A percentile compares a stretch with the other conserved stretches of the same genome.
phyloP scores from a whole-genome alignment of 1,139 yeast species.

The Pichia sp. region DNA sequence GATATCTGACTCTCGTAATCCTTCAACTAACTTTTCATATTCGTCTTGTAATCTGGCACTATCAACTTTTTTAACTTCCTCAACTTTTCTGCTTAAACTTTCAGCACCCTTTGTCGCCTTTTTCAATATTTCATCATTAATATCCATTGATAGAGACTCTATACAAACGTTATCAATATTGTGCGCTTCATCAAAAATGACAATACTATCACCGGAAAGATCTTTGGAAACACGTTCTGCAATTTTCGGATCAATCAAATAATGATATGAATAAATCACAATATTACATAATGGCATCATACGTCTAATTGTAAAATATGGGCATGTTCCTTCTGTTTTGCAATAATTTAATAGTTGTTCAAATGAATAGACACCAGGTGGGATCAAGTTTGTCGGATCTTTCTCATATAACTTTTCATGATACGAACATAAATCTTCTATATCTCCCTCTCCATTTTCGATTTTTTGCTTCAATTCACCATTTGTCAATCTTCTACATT shows the following conservation, averaged over 20 bases:
- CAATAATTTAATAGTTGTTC: slow-evolving; percentile 77
- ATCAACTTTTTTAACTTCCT: slow-evolving; percentile 76
- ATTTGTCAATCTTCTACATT: slow-evolving; percentile 89
- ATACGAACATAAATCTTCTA: slow-evolving; percentile 65
- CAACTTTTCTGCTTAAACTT: slow-evolving; percentile 66
- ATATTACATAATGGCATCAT: slow-evolving; percentile 96
- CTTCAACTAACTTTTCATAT: slow-evolving; percentile 85
- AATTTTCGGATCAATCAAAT: slow-evolving; percentile 91
- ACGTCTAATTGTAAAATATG: slow-evolving; percentile 95
- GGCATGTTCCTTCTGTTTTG: slow-evolving; percentile 76
- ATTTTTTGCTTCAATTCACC: slow-evolving; percentile 74
- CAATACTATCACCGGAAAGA: slow-evolving; percentile 84
- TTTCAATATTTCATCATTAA: slow-evolving; percentile 74
- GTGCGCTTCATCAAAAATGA: slow-evolving; percentile 97
- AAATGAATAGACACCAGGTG: slow-evolving; percentile 91
- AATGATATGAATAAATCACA: slow-evolving; percentile 93
- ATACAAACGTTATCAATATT: slow-evolving; percentile 98
- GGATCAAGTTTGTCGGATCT: slow-evolving; percentile 84
- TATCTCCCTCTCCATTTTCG: slow-evolving; percentile 54
- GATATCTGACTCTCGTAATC: slow-evolving; percentile 71
- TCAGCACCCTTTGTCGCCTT: slow-evolving; percentile 80
- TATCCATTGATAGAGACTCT: slow-evolving; percentile 85
- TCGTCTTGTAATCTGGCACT: slow-evolving; percentile 81
- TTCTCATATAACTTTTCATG: slow-evolving; percentile 84
- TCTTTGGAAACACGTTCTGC: slow-evolving; percentile 93